Percentiles rank a stretch among this genome's conserved stretches.
These are phyloP conservation scores for Perkinsus olseni DNA, from an alignment of 169 alveolate genomes.

Conservation along the genomic window DNA sequence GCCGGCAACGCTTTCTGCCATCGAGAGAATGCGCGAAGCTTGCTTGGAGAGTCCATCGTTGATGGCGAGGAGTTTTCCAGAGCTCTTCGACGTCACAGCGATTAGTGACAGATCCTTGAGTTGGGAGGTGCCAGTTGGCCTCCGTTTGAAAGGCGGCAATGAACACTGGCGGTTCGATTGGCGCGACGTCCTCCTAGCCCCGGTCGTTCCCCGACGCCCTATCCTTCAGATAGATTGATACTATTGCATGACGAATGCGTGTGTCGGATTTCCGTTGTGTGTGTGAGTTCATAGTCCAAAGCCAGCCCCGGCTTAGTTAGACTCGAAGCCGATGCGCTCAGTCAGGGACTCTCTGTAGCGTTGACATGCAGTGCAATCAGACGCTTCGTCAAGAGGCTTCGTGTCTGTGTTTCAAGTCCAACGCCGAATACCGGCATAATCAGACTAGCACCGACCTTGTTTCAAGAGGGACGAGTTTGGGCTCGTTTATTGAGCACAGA, in stretches of 20 bases:
- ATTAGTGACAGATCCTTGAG: not conserved
- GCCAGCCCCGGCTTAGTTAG: too few relatives aligned
- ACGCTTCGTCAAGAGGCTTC: too few relatives aligned
- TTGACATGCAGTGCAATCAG: too few relatives aligned
- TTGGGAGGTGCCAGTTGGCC: not conserved
- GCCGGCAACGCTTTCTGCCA: not conserved
- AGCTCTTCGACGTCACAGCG: not conserved
- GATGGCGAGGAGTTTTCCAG: not conserved
- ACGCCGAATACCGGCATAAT: too few relatives aligned
- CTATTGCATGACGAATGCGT: not conserved
- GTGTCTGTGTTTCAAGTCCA: too few relatives aligned
- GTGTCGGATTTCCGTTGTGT: not conserved
- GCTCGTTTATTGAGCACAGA: too few relatives aligned
- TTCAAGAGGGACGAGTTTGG: too few relatives aligned
- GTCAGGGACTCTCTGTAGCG: too few relatives aligned
- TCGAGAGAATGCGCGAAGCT: not conserved
- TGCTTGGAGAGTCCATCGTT: not conserved
- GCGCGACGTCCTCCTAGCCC: not conserved
- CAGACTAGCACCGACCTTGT: too few relatives aligned
- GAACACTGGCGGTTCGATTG: not conserved
- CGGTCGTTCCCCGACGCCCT: not conserved
- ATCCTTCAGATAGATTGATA: not conserved
- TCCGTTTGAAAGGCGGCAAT: not conserved
- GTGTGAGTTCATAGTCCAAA: too few relatives aligned
- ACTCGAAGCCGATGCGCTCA: too few relatives aligned